Conservation (phyloP, 768 basidiomycete species). For the Trametes maxima region DNA sequence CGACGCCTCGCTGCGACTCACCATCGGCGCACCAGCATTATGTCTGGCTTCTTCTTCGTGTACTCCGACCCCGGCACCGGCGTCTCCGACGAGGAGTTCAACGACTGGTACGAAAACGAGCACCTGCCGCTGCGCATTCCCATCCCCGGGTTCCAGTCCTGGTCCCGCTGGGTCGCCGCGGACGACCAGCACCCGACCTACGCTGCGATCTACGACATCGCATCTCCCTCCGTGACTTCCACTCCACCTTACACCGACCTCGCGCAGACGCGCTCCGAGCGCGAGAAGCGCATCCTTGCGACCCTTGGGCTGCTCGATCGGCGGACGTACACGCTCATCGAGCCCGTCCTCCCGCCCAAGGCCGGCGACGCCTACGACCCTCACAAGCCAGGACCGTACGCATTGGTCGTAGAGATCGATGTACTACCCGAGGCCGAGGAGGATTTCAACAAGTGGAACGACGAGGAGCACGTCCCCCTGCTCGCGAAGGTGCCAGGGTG, state of each 20-base stretch:
- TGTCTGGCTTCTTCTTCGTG: constrained; percentile 8
- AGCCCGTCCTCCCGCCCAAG: constrained; percentile 10
- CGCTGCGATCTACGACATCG: constrained; percentile 41
- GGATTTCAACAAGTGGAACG: constrained; percentile 34
- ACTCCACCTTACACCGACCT: constrained; percentile 38
- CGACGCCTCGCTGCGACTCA: neutral
- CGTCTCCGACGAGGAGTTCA: constrained; percentile 36
- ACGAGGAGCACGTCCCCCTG: constrained; percentile 36
- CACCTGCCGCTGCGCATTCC: constrained; percentile 48
- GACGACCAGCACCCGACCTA: constrained; percentile 38
- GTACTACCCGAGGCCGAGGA: constrained; percentile 31
- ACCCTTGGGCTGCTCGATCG: constrained; percentile 38
- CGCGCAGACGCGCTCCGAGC: constrained; percentile 31
- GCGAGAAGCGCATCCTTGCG: constrained; percentile 37
- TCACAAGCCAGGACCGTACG: constrained; percentile 28
- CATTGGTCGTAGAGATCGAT: constrained; percentile 30
- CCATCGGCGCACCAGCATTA: neutral
- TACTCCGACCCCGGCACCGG: constrained; percentile 9
- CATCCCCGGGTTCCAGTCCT: constrained; percentile 40
- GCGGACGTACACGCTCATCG: constrained; percentile 34
- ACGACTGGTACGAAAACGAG: constrained; percentile 58
- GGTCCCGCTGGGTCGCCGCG: constrained; percentile 37
- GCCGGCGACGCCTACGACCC: constrained; percentile 26
- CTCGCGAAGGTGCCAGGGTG: constrained; percentile 46
- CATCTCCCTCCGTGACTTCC: constrained; percentile 32